phyloP scores from a whole-genome alignment of 345 rosid species.

The Combretum micranthum region DNA sequence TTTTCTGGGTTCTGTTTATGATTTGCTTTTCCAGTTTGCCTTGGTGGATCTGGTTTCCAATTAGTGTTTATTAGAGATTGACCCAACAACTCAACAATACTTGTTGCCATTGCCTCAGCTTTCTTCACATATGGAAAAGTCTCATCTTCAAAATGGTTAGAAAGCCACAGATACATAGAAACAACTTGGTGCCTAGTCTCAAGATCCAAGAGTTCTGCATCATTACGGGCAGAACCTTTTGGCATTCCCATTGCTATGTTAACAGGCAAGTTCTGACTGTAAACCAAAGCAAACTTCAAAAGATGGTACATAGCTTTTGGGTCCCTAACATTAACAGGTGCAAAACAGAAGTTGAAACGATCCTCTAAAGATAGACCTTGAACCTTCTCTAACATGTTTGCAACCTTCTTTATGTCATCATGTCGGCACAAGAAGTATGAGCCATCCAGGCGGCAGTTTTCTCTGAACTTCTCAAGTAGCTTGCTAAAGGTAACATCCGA shows the following conservation, averaged over 20 bases:
- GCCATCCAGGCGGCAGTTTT: slow-evolving; percentile 77
- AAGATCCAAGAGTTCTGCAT: slow-evolving; percentile 70
- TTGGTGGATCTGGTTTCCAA: slow-evolving; percentile 74
- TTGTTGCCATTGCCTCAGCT: slow-evolving; percentile 75
- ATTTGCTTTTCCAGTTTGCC: slow-evolving; percentile 35
- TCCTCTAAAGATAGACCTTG: slow-evolving; percentile 68
- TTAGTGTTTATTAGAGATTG: slow-evolving; percentile 59
- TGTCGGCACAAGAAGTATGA: slow-evolving; percentile 79
- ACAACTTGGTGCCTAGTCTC: slow-evolving; percentile 82
- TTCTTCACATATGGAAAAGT: slow-evolving; percentile 67
- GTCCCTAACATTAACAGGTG: slow-evolving; percentile 86
- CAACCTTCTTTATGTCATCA: slow-evolving; percentile 83
- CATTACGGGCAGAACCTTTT: slow-evolving; percentile 72
- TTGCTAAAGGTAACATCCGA: slow-evolving; percentile 42
- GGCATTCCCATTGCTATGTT: slow-evolving; percentile 90
- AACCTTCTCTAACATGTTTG: slow-evolving; percentile 89
- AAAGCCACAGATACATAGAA: slow-evolving; percentile 90
- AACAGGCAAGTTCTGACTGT: slow-evolving; percentile 61
- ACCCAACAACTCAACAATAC: slow-evolving; percentile 74
- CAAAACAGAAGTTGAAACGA: slow-evolving; percentile 91
- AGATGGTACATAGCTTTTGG: slow-evolving; percentile 91
- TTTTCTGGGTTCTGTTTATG: slow-evolving; percentile 26
- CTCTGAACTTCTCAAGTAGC: slow-evolving; percentile 70
- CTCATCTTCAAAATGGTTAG: slow-evolving; percentile 68
- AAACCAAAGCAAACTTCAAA: slow-evolving; percentile 60